Base-by-base conservation (phyloP, 169 alveolate genomes). In the Condylostoma magnum region DNA sequence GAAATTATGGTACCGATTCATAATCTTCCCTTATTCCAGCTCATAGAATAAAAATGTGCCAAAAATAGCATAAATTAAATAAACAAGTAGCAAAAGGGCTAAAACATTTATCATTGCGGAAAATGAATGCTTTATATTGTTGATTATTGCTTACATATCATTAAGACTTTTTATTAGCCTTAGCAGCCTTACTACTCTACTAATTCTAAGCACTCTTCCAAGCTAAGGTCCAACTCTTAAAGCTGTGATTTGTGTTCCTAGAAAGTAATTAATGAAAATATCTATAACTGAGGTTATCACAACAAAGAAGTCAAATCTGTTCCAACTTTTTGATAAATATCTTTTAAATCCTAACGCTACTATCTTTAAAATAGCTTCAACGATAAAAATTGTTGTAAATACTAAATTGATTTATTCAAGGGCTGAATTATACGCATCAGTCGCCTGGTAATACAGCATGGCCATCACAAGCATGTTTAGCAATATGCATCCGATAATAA, bases 301-400 rank as follows among this genome's bases (percentile, higher is more conserved):
- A 18, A 87, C 91, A 76, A 87, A 83, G 60, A 87, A 87, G 67
- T 87, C 94, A 66, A 87, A 87, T 72, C 52, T 53, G 72, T 87
- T 87, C 89, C 91, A 87, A 0, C 82, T 81, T n/a, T 79, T 50
- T 47, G 77, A 67, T 47, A 87, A 81, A 65, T 83, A 87, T 5
- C 52, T 52, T 50, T 30, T 38, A 6, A 34, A 71, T 28, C 80
- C 91, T 46, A 66, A 70, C 18, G 83, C 91, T 2, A 71, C 63
- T 1, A 84, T 65, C 56, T 87, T 87, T 33, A 84, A n/a, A 2
- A 70, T n/a, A 44, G 82, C 74, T 79, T 87, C 94, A n/a, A 63
- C 51, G n/a, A 82, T 58, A 58, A 87, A 87, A 10, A 87, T 77
- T 33, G 28, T 48, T 18, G 76, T 67, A 25, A 67, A 50, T 27